phyloP scores from a whole-genome alignment of 2,329 filamentous ascomycete genomes.

The Berkeleyomyces basicola region DNA sequence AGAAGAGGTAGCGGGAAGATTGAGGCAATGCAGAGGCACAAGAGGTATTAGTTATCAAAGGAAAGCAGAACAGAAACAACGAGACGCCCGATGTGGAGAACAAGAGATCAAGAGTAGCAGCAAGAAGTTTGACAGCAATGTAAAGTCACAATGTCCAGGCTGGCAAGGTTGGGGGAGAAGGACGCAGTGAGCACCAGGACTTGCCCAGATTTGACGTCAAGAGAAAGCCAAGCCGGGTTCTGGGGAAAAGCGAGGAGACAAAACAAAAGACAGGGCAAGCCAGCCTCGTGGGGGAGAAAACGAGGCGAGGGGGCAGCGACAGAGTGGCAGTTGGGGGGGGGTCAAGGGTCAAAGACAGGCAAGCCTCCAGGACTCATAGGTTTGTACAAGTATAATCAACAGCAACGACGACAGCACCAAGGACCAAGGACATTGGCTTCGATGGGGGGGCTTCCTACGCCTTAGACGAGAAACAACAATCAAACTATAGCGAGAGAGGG shows the following conservation, averaged over 20 bases:
- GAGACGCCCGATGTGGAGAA: not conserved
- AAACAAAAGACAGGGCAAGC: not conserved
- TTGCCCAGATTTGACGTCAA: not conserved
- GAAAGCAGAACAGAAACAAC: not conserved
- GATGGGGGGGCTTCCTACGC: not conserved
- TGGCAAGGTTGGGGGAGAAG: not conserved
- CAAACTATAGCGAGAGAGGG: not conserved
- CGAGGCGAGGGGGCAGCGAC: not conserved
- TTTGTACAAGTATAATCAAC: not conserved
- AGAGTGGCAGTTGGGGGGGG: not conserved
- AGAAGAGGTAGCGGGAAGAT: not conserved
- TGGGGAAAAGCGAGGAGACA: not conserved
- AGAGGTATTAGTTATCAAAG: not conserved
- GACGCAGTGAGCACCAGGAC: not conserved
- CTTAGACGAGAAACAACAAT: not conserved
- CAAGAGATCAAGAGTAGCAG: not conserved
- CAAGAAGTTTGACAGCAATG: not conserved
- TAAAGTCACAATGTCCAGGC: not conserved
- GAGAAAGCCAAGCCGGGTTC: not conserved
- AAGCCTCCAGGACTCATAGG: not conserved
- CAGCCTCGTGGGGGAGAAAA: not conserved
- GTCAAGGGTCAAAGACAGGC: not conserved
- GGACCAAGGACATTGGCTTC: too few relatives aligned
- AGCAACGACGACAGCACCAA: not conserved
- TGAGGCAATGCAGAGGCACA: not conserved